Conservation (phyloP, 164 flowering plant species). For the Euptelea pleiosperma region DNA sequence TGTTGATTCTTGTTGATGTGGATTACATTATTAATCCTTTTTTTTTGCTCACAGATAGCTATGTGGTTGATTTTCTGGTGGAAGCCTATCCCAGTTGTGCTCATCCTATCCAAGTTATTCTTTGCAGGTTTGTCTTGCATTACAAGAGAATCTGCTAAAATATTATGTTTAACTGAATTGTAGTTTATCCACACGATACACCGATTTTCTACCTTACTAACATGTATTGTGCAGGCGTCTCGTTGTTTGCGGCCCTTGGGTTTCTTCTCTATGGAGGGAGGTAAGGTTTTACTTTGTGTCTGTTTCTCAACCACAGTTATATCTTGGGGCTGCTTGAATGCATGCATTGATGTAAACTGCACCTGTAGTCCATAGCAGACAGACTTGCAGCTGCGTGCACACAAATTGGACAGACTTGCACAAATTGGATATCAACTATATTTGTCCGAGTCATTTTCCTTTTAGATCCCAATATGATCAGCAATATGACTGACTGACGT, state of each 20-base stretch:
- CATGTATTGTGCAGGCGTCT: slow-evolving; percentile 56
- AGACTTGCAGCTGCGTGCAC: too few species aligned
- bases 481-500: background rate
- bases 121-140: slow-evolving; percentile 59
- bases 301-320: too few species aligned
- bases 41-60: slow-evolving; percentile 52
- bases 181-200: background rate
- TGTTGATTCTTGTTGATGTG: background rate
- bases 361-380: background rate
- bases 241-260: slow-evolving; percentile 89
- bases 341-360: too few species aligned
- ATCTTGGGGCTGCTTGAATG: background rate
- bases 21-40: background rate
- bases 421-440: too few species aligned
- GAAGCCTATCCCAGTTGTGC: slow-evolving; percentile 55
- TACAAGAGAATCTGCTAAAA: background rate
- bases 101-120: slow-evolving; percentile 76
- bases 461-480: too few species aligned
- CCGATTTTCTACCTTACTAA: slow-evolving; percentile 5
- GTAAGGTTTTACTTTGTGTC: slow-evolving; percentile 42
- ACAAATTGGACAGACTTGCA: too few species aligned
- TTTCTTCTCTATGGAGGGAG: slow-evolving; percentile 97
- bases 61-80: slow-evolving; percentile 89
- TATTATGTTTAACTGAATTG: background rate
- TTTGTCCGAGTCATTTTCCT: too few species aligned